Conservation (phyloP, 176 grass and related monocot genomes). For the Raddia guianensis region DNA sequence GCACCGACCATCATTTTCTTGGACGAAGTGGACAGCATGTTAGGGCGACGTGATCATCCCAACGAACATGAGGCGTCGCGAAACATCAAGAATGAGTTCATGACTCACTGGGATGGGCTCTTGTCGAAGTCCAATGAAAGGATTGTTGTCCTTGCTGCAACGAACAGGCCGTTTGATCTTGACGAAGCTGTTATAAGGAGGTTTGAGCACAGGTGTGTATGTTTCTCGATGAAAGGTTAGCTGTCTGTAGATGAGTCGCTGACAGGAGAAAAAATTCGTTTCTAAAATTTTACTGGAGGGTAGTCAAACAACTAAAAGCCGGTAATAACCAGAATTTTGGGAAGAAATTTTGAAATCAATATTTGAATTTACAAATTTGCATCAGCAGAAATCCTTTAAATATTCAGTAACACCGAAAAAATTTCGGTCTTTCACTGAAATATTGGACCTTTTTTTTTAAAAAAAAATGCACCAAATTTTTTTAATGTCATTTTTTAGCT, state of each 20-base stretch:
- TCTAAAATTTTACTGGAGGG: too few relatives aligned
- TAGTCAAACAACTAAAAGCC: too few relatives aligned
- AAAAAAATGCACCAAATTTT: too few relatives aligned
- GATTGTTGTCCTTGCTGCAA: slow-evolving; percentile 87
- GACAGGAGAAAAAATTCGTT: too few relatives aligned
- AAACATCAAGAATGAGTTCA: slow-evolving; percentile 90
- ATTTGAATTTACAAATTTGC: too few relatives aligned
- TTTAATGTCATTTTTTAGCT: too few relatives aligned
- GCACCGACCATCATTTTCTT: slow-evolving; percentile 77
- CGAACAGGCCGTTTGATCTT: slow-evolving; percentile 83
- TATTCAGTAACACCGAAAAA: too few relatives aligned
- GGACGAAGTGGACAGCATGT: slow-evolving; percentile 87
- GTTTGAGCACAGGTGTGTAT: slow-evolving; percentile 76
- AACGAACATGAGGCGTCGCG: slow-evolving; percentile 71
- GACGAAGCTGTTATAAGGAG: slow-evolving; percentile 82
- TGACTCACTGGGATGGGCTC: slow-evolving; percentile 79
- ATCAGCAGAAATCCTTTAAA: too few relatives aligned
- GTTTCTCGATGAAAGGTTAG: background rate
- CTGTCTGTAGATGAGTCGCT: slow-evolving; percentile 18
- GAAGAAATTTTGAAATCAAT: too few relatives aligned
- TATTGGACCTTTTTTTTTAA: too few relatives aligned
- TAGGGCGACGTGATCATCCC: slow-evolving; percentile 57
- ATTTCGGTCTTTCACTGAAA: too few relatives aligned
- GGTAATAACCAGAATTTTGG: too few relatives aligned
- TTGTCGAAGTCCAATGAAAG: slow-evolving; percentile 62